Evolutionary conservation across 2,329 filamentous ascomycete genomes (phyloP).

Genomic region (Podosphaera aphanis): DNA sequence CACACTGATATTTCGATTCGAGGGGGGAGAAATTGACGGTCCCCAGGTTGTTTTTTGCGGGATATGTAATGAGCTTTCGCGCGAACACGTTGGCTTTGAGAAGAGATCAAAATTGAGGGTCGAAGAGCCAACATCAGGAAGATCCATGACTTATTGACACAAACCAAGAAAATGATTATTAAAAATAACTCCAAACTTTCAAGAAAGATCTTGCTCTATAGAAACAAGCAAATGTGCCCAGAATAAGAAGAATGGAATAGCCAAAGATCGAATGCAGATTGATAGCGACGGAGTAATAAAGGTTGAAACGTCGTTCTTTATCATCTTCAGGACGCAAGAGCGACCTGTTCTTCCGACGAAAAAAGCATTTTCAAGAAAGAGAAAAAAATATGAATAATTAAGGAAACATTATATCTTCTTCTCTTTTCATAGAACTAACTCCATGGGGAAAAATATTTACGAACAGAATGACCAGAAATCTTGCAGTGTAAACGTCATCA

Average conservation of each 20-base stretch:
- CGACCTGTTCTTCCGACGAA: not conserved
- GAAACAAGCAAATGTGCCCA: slow-evolving; percentile 7
- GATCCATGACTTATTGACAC: slow-evolving; percentile 11
- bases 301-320: not conserved
- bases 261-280: slow-evolving; percentile 4
- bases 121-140: slow-evolving; percentile 4
- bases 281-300: slow-evolving; percentile 2
- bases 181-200: slow-evolving; percentile 15
- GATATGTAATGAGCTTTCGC: slow-evolving; percentile 19
- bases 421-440: not conserved
- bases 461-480: too few relatives aligned
- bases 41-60: slow-evolving; percentile 20
- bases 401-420: not conserved
- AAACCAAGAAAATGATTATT: slow-evolving; percentile 14
- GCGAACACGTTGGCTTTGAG: slow-evolving; percentile 12
- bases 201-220: slow-evolving; percentile 12
- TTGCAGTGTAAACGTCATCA: too few relatives aligned
- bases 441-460: too few relatives aligned
- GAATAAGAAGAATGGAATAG: slow-evolving; percentile 11
- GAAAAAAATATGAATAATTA: not conserved
- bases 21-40: slow-evolving; percentile 14
- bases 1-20: slow-evolving; percentile 8
- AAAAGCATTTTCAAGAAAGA: not conserved
- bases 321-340: not conserved
- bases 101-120: slow-evolving; percentile 3